Evolutionary conservation across 1,284 basidiomycete genomes (phyloP), one percentile per base, ranked within the genome.

Genomic region (Malassezia brasiliensis): DNA sequence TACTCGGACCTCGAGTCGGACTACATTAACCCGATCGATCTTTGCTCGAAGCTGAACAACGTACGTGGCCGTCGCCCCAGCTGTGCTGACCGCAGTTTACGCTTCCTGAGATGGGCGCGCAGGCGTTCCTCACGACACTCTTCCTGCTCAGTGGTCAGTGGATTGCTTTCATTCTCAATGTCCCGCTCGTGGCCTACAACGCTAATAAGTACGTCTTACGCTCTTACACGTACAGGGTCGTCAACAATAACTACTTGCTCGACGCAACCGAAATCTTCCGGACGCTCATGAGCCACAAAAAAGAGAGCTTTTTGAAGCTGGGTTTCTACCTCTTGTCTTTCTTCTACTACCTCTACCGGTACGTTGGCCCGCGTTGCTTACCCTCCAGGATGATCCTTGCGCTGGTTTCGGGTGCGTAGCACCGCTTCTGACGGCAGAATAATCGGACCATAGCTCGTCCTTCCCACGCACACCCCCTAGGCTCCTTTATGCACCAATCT

Each of bases 21-120:
- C 81, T 98, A 96, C 79, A 94, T 98, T 80, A 99, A 98, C 79
- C 93, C 93, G 53, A 96, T 98, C 83, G 93, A 99, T 78, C 85
- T 98, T 36, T 98, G 94, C 80, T 96, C 96, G 80, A 96, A 96
- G 80, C 85, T 99, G 72, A 99, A 98, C 77, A 88, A 93, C 79
- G 93, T 94, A 63, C 52, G 77, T 58, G 10, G 45, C 32, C 11
- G 34, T 38, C 38, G 8, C n/a, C 17, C 20, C n/a, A 35, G 39
- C 40, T 40, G 20, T 38, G 2, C 35, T 41, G 3, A 12, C 32
- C 14, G 31, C 72, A 98, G 90, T 98, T 99, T 76, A 90, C 96
- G 45, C 81, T 98, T 17, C 93, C 93, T 46, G 93, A 99, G 81
- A 91, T 94, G 80, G 83, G 83, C 59, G 88, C 88, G 41, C 94